Evolutionary conservation across 1,284 basidiomycete genomes (phyloP).

Genomic region (Gomphus sp.): DNA sequence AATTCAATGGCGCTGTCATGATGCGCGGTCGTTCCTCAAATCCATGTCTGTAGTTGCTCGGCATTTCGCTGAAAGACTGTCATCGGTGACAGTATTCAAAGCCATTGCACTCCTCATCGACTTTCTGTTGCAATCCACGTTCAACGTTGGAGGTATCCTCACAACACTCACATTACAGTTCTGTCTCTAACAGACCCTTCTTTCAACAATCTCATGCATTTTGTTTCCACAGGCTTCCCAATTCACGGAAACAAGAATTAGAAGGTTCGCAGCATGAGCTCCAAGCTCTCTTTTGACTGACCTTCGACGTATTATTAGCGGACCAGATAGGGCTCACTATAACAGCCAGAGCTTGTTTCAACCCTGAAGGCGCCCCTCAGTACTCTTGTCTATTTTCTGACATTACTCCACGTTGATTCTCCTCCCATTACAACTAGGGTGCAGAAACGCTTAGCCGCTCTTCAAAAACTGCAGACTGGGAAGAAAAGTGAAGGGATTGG

Average conservation of each 20-base stretch:
- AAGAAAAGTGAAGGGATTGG: constrained; percentile 24
- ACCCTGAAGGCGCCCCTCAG: constrained; percentile 69
- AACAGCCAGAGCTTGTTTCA: constrained; percentile 72
- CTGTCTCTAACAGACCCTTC: constrained; percentile 8
- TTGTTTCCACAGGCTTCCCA: constrained; percentile 47
- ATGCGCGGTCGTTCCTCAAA: neutral
- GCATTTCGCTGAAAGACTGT: constrained; percentile 66
- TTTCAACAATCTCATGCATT: neutral
- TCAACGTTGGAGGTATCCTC: constrained; percentile 32
- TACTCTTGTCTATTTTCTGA: constrained; percentile 24
- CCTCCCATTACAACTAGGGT: constrained; percentile 34
- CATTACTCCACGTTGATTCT: neutral
- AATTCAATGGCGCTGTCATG: constrained; percentile 15
- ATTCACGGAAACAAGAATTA: constrained; percentile 72
- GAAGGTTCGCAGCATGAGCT: constrained; percentile 47
- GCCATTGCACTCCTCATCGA: constrained; percentile 42
- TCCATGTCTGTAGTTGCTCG: constrained; percentile 45
- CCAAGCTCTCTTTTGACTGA: neutral
- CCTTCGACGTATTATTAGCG: constrained; percentile 31
- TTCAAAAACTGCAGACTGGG: constrained; percentile 32
- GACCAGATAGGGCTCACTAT: constrained; percentile 70
- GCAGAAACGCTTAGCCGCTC: constrained; percentile 51
- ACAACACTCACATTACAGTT: constrained; percentile 51
- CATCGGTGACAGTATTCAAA: constrained; percentile 48
- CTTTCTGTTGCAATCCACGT: constrained; percentile 44